A percentile compares a stretch with the other conserved stretches of the same genome.
Evolutionary conservation across 202 grass and related monocot species (phyloP).

Genomic region (Tripidium arundinaceum): DNA sequence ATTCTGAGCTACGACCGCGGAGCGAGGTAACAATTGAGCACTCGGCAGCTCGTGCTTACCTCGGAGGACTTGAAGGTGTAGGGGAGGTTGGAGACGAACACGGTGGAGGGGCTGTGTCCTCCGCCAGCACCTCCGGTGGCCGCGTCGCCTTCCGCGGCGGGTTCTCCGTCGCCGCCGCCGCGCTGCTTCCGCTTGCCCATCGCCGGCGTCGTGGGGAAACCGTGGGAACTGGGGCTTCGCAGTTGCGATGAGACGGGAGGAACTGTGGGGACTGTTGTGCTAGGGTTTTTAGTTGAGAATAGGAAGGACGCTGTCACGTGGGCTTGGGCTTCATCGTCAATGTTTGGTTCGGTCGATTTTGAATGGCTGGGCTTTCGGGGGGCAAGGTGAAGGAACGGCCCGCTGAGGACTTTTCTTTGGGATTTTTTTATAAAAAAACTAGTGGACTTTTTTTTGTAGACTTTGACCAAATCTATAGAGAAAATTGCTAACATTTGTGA

Average conservation of each 20-base stretch:
- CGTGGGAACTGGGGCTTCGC: not conserved
- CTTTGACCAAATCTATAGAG: not conserved
- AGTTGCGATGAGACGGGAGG: not conserved
- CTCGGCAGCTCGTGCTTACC: conserved; percentile 34
- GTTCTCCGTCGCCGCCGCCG: conserved; percentile 11
- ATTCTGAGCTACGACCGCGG: not conserved
- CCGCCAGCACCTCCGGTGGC: conserved; percentile 1
- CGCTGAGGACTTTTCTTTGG: not conserved
- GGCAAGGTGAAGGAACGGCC: not conserved
- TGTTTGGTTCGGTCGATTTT: not conserved
- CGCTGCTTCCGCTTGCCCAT: conserved; percentile 88
- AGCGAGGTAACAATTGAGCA: not conserved
- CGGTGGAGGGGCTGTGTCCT: conserved; percentile 59
- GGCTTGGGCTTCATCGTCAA: not conserved
- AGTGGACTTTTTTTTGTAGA: not conserved
- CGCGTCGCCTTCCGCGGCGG: not conserved
- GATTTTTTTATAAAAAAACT: not conserved
- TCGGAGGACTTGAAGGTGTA: conserved; percentile 82
- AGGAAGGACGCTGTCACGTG: not conserved
- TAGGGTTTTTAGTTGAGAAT: conserved; percentile 31
- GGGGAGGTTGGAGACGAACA: conserved; percentile 89
- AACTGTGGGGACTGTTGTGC: conserved; percentile 27
- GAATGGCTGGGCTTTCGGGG: not conserved
- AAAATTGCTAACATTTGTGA: not conserved
- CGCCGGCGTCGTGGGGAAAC: conserved; percentile 14